Evolutionary conservation across 768 basidiomycete species (phyloP).

Genomic region (Leucocoprinus sp.): DNA sequence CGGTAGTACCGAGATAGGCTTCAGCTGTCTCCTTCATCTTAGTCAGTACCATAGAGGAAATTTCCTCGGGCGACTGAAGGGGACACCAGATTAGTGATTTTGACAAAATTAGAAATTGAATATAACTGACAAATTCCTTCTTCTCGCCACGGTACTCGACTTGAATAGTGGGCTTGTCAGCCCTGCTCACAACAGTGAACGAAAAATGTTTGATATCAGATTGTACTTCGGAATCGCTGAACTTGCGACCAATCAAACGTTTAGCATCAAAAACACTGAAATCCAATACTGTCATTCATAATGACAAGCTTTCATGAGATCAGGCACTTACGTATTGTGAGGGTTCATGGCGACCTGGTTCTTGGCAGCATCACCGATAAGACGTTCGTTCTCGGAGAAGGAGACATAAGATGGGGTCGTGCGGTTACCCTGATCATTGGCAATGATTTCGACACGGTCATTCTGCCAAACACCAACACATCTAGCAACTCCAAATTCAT

Average conservation of each 20-base stretch:
- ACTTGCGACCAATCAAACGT: constrained; percentile 95
- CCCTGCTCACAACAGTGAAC: constrained; percentile 82
- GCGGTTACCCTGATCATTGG: constrained; percentile 91
- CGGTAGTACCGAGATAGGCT: constrained; percentile 80
- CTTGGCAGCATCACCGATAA: constrained; percentile 98
- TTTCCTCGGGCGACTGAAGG: constrained; percentile 79
- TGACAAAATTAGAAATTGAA: not conserved
- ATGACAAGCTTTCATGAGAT: not conserved
- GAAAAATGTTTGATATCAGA: constrained; percentile 88
- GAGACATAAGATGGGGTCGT: constrained; percentile 96
- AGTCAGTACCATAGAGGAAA: constrained; percentile 93
- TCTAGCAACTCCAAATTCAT: constrained; percentile 30
- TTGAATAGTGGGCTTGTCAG: constrained; percentile 80
- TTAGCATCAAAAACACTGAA: constrained; percentile 93
- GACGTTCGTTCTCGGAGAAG: constrained; percentile 90
- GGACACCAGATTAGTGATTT: constrained; percentile 11
- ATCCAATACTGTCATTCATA: constrained; percentile 7
- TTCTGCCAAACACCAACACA: constrained; percentile 99
- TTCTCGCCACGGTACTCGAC: constrained; percentile 90
- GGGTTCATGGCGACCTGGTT: constrained; percentile 99
- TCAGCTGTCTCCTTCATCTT: constrained; percentile 99
- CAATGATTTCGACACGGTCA: constrained; percentile 98
- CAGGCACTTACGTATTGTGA: constrained; percentile 60
- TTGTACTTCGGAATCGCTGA: constrained; percentile 77
- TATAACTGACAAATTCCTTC: constrained; percentile 78